phyloP scores from a whole-genome alignment of 2,329 filamentous ascomycete genomes.

The Hymenoscyphus infarciens region DNA sequence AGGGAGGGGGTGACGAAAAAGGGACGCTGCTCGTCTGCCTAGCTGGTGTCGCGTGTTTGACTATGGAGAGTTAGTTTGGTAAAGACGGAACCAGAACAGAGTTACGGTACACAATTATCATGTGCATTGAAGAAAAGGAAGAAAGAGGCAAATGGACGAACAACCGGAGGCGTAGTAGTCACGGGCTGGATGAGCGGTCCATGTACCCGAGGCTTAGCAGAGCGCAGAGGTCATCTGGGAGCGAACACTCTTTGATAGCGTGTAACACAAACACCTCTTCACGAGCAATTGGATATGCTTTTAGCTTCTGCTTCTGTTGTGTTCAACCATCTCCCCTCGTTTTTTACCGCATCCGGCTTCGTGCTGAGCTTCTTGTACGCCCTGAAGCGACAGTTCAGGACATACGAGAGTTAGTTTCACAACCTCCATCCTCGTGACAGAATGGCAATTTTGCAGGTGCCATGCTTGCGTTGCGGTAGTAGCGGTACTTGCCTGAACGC shows the following conservation, averaged over 20 bases:
- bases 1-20: not conserved
- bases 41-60: no score
- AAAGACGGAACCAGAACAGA: not conserved
- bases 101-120: not conserved
- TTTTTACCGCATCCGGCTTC: not conserved
- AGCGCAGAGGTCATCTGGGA: not conserved
- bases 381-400: not conserved
- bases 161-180: not conserved
- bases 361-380: not conserved
- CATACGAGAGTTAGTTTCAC: conserved; percentile 2
- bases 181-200: not conserved
- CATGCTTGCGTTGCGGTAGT: no score
- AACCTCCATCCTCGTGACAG: not conserved
- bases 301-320: not conserved
- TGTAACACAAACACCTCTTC: not conserved
- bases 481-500: no score
- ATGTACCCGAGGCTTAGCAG: not conserved
- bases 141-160: not conserved
- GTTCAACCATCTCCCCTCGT: not conserved
- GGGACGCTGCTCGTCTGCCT: no score
- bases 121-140: not conserved
- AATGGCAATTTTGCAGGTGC: no score
- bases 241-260: not conserved
- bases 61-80: not conserved
- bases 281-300: conserved; percentile 1